Evolutionary conservation across 73 alveolate species (phyloP).

Genomic region (Tetrahymena thermophila): DNA sequence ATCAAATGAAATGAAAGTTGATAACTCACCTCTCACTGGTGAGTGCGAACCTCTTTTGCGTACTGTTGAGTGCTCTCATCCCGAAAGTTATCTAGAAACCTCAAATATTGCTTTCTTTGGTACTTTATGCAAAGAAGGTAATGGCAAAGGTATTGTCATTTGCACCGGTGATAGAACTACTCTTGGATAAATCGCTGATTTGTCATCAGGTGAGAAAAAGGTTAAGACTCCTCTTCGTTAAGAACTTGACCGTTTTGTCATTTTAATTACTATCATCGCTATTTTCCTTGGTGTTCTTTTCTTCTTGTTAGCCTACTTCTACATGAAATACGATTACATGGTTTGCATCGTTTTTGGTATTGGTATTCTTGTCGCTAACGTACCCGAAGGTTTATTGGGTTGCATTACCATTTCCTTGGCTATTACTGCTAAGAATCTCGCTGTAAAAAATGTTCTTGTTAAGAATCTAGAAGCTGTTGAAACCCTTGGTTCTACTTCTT

Average conservation of each 20-base stretch:
- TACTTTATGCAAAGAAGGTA: conserved; percentile 86
- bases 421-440: conserved; percentile 92
- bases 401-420: conserved; percentile 90
- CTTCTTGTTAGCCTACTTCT: conserved; percentile 62
- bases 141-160: conserved; percentile 85
- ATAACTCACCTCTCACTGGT: conserved; percentile 91
- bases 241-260: conserved; percentile 81
- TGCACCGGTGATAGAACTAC: conserved; percentile 85
- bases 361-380: conserved; percentile 96
- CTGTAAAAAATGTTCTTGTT: conserved; percentile 74
- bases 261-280: conserved; percentile 77
- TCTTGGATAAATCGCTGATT: conserved; percentile 88
- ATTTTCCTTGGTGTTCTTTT: conserved; percentile 71
- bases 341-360: conserved; percentile 54
- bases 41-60: conserved; percentile 78
- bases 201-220: conserved; percentile 72
- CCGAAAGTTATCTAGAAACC: conserved; percentile 24
- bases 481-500: conserved; percentile 90
- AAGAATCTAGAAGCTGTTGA: conserved; percentile 93
- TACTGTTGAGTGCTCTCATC: conserved; percentile 60
- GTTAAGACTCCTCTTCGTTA: conserved; percentile 76
- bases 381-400: conserved; percentile 93
- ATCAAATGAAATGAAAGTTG: conserved; percentile 81
- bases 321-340: not conserved
- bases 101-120: conserved; percentile 73